Conservation (phyloP, 2,329 filamentous ascomycete species). For the Trichophyton benhamiae region DNA sequence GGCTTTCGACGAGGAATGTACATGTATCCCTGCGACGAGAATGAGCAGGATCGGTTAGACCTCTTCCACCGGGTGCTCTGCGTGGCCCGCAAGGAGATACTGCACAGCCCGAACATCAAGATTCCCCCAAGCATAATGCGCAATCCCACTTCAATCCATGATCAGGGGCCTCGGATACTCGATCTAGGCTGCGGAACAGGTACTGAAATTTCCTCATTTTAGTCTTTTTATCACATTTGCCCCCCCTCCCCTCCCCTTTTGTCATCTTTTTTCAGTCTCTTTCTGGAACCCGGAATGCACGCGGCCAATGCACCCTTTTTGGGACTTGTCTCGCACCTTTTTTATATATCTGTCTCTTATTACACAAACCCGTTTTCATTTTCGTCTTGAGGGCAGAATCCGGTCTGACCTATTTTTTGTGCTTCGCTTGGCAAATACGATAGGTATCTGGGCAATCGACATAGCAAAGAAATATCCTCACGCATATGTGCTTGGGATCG, state of each 20-base stretch:
- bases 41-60: constrained; percentile 66
- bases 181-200: constrained; percentile 75
- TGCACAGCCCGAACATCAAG: constrained; percentile 25
- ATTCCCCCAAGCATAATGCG: constrained; percentile 17
- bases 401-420: not conserved
- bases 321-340: not conserved
- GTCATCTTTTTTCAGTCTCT: not conserved
- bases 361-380: not conserved
- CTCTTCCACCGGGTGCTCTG: constrained; percentile 68
- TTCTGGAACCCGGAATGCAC: not conserved
- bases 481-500: constrained; percentile 49
- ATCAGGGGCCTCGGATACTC: constrained; percentile 36
- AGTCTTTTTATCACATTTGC: not conserved
- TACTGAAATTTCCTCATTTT: constrained; percentile 35
- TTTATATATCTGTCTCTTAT: not conserved
- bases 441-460: constrained; percentile 59
- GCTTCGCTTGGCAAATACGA: not conserved
- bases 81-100: constrained; percentile 44
- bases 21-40: constrained; percentile 64
- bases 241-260: not conserved
- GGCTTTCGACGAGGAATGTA: constrained; percentile 57
- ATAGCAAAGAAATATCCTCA: constrained; percentile 57
- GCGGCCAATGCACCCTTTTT: not conserved
- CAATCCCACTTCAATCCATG: constrained; percentile 5
- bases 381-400: not conserved